Conservation (phyloP, 2,329 filamentous ascomycete species). For the Curvularia eragrostidis region DNA sequence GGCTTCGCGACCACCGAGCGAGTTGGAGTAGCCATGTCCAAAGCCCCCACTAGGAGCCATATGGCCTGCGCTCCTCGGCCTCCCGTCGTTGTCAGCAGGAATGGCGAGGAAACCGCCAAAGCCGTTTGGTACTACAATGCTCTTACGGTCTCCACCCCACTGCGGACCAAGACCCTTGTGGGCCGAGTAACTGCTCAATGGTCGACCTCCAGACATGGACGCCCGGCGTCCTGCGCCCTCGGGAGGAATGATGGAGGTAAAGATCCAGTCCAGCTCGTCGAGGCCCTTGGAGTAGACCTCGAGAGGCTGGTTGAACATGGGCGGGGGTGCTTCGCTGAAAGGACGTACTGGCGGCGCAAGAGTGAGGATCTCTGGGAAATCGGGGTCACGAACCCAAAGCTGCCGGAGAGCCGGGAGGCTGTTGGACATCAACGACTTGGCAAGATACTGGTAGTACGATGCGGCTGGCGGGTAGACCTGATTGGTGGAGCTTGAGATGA, state of each 20-base stretch:
- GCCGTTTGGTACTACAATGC: constrained; percentile 70
- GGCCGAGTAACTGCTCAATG: constrained; percentile 55
- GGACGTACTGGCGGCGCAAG: constrained; percentile 69
- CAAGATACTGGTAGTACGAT: constrained; percentile 84
- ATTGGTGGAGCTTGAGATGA: constrained; percentile 68
- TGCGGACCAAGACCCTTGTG: constrained; percentile 59
- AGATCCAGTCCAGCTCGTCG: constrained; percentile 72
- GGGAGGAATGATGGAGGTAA: constrained; percentile 64
- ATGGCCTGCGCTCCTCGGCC: constrained; percentile 47
- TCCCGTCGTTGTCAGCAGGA: constrained; percentile 52
- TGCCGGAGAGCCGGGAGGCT: constrained; percentile 75
- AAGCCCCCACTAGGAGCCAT: constrained; percentile 29
- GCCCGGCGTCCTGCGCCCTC: constrained; percentile 54
- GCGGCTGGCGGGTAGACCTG: constrained; percentile 60
- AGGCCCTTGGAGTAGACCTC: constrained; percentile 71
- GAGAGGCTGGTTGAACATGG: constrained; percentile 62
- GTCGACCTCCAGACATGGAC: constrained; percentile 51
- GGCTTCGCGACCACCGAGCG: constrained; percentile 31
- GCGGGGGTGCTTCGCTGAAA: constrained; percentile 54
- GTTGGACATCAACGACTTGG: constrained; percentile 78
- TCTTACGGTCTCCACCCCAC: constrained; percentile 67
- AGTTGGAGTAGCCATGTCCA: constrained; percentile 38
- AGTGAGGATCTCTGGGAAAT: constrained; percentile 81
- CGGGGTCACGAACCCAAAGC: constrained; percentile 84
- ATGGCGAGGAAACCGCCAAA: constrained; percentile 71